Base-by-base conservation (phyloP, 805 yeast genomes). In the Wickerhamiella azyma region DNA sequence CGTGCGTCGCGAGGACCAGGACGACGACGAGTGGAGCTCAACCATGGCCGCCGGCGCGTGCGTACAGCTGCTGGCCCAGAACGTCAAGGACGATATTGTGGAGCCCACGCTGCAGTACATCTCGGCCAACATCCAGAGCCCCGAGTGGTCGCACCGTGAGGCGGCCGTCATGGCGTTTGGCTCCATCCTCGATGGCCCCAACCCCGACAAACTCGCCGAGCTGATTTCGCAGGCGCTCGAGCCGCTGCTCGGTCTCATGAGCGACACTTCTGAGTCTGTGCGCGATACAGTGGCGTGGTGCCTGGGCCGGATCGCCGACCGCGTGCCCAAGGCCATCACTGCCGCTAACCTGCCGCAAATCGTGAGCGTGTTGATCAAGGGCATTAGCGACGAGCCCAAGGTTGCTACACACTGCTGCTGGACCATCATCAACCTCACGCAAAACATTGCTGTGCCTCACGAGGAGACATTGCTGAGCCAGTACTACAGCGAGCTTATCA, bases 161-260 rank as follows among this genome's bases (percentile, higher is more conserved):
- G 97, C 97, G 21, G 94, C 97, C 1, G 96, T 92, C 5, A 92
- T 92, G 98, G 96, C 98, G 0, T 92, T 92, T 61, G 98, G 98
- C 29, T 86, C 96, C 10, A 85, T 92, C 49, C 71, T 92, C 56
- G 97, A 86, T 56, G 98, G 98, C 17, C 96, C 96, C 26, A 88
- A 83, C 52, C 74, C 76, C 45, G 76, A 72, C 2, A 80, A 81
- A 57, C 69, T 85, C 56, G 75, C 75, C 43, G 64, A 66, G 7
- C 71, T 86, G 45, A 80, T 89, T 51, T 76, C 73, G 29, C 89
- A 84, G 67, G 96, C 97, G 2, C 69, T 92, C 51, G 75, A 74
- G 29, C 85, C 96, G 17, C 81, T 92, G 47, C 68, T 88, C 47
- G 61, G 62, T 13, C 71, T 89, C 60, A 85, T 88, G 67, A 68